A percentile compares a stretch with the other conserved stretches of the same genome.
These are phyloP conservation scores for Lecanicillium sp. DNA, from an alignment of 2,329 filamentous ascomycete species.

Conservation along the genomic window DNA sequence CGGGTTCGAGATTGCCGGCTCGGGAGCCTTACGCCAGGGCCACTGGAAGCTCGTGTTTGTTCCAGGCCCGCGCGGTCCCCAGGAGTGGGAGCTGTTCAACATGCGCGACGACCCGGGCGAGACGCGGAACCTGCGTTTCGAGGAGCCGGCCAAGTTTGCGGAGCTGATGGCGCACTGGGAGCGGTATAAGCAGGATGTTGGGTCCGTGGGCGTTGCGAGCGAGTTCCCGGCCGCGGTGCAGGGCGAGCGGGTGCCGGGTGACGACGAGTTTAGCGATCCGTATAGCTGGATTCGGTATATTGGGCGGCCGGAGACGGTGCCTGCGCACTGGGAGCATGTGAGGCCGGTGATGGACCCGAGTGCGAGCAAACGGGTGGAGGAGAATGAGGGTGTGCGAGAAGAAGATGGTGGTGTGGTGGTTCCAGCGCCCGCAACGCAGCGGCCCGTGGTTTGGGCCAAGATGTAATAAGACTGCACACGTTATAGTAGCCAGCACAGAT, in stretches of 20 bases:
- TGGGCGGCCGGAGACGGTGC: conserved; percentile 3
- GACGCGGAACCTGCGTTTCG: conserved; percentile 16
- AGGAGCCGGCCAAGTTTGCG: conserved; percentile 16
- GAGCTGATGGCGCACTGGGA: conserved; percentile 20
- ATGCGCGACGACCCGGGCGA: conserved; percentile 20
- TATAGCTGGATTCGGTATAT: conserved; percentile 9
- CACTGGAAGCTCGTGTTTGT: conserved; percentile 25
- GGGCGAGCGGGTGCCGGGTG: conserved; percentile 2
- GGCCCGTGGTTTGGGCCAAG: too few relatives aligned
- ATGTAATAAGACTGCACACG: too few relatives aligned
- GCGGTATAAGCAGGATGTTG: conserved; percentile 21
- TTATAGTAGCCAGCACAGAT: too few relatives aligned
- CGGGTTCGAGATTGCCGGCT: conserved; percentile 16
- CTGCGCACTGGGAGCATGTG: conserved; percentile 4
- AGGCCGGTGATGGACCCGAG: conserved; percentile 6
- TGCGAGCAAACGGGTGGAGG: neutral
- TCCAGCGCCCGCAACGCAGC: too few relatives aligned
- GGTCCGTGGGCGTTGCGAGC: conserved; percentile 7
- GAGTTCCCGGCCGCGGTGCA: conserved; percentile 8
- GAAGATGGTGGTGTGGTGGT: too few relatives aligned
- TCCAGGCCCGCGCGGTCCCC: conserved; percentile 16
- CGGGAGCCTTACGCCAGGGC: conserved; percentile 24
- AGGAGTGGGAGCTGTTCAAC: conserved; percentile 22
- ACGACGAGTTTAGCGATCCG: conserved; percentile 7
- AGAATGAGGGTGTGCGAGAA: too few relatives aligned